phyloP scores from a whole-genome alignment of 768 basidiomycete species.

The Pisolithus marmoratus region DNA sequence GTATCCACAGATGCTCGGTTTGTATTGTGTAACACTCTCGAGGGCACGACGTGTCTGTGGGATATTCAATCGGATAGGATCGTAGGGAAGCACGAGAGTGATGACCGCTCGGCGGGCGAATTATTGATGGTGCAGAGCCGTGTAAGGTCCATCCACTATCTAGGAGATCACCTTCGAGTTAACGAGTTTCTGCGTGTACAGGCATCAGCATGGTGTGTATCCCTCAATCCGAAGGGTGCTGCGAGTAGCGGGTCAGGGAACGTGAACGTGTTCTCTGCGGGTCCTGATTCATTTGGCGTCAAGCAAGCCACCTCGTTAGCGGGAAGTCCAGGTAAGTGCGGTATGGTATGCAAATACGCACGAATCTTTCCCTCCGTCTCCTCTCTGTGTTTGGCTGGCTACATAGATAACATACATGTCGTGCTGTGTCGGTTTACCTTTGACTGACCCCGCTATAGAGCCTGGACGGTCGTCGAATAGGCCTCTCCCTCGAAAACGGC shows the following conservation, averaged over 20 bases:
- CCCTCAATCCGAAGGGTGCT: conserved; percentile 69
- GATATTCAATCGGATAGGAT: too few relatives aligned
- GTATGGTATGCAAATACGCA: conserved; percentile 70
- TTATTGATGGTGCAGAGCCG: conserved; percentile 55
- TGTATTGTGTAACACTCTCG: conserved; percentile 76
- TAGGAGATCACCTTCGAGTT: too few relatives aligned
- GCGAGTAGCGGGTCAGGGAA: too few relatives aligned
- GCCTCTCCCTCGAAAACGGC: conserved; percentile 80
- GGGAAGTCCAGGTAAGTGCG: conserved; percentile 74
- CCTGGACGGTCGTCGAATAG: conserved; percentile 79
- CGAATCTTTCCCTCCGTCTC: conserved; percentile 9
- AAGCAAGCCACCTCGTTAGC: conserved; percentile 53
- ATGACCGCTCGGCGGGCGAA: conserved; percentile 48
- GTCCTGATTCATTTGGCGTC: conserved; percentile 68
- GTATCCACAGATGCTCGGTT: conserved; percentile 57
- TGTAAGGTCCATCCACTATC: conserved; percentile 42
- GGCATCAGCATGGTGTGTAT: conserved; percentile 72
- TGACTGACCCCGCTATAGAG: conserved; percentile 58
- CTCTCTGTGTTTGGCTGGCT: conserved; percentile 10
- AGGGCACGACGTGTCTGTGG: conserved; percentile 76
- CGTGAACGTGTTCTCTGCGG: too few relatives aligned
- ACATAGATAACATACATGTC: conserved; percentile 1
- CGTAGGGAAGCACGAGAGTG: conserved; percentile 69
- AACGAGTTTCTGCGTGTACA: background rate
- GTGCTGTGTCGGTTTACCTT: background rate